A percentile compares a stretch with the other conserved stretches of the same genome.
These are phyloP conservation scores for Colletotrichum simmondsii DNA, from an alignment of 2,329 filamentous ascomycete species.

Conservation along the genomic window DNA sequence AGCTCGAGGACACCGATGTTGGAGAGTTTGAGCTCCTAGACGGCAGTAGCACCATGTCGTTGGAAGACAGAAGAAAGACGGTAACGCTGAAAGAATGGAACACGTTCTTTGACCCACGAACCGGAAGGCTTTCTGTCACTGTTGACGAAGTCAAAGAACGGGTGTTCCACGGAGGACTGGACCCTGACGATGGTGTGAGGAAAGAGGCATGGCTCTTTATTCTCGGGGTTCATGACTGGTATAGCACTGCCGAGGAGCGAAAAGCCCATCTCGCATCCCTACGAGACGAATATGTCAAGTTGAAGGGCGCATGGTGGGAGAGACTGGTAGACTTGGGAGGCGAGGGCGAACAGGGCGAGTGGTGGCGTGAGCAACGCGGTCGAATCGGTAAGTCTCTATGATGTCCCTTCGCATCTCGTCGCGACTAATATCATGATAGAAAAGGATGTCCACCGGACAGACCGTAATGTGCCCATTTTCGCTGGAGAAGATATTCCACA, in stretches of 20 bases:
- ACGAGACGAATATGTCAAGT: constrained; percentile 90
- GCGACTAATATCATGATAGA: constrained; percentile 65
- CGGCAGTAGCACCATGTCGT: constrained; percentile 76
- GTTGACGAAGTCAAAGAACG: constrained; percentile 95
- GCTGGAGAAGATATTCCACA: constrained; percentile 96
- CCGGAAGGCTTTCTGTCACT: constrained; percentile 81
- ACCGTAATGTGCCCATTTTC: constrained; percentile 94
- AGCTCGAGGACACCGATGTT: constrained; percentile 93
- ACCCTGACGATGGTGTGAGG: constrained; percentile 88
- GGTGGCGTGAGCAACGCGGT: constrained; percentile 94
- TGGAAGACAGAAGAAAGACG: constrained; percentile 80
- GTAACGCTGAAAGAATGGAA: constrained; percentile 90
- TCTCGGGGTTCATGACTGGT: constrained; percentile 92
- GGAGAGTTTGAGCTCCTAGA: constrained; percentile 97
- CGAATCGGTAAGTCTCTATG: constrained; percentile 80
- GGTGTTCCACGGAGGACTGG: constrained; percentile 94
- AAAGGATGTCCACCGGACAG: constrained; percentile 97
- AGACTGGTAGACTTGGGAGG: constrained; percentile 84
- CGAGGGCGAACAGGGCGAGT: constrained; percentile 85
- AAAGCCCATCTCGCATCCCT: constrained; percentile 85
- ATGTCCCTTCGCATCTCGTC: constrained; percentile 31
- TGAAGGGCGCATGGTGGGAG: constrained; percentile 98
- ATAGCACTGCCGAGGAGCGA: constrained; percentile 87
- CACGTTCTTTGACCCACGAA: constrained; percentile 82
- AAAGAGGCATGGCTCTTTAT: constrained; percentile 98